Evolutionary conservation across 2,329 filamentous ascomycete species (phyloP).

Genomic region (Botrytis pseudocinerea): DNA sequence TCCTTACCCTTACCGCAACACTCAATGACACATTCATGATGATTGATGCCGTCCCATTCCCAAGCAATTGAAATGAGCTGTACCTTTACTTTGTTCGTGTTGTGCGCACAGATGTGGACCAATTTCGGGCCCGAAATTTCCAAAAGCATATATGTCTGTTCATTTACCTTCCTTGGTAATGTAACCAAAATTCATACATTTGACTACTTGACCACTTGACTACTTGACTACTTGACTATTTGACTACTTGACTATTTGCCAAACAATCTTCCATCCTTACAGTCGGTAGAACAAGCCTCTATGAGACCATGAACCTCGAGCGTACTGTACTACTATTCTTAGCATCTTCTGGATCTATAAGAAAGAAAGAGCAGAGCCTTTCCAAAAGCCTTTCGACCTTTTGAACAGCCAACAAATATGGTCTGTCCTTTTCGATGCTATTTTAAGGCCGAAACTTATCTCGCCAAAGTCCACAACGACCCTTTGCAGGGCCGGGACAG

Average conservation of each 20-base stretch:
- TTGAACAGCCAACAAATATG: not conserved
- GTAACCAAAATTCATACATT: not conserved
- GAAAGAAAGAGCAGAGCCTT: not conserved
- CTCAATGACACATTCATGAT: not conserved
- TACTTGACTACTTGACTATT: not conserved
- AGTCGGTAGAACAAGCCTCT: not conserved
- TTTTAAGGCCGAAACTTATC: not conserved
- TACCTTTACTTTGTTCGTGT: not conserved
- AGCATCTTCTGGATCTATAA: not conserved
- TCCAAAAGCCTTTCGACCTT: not conserved
- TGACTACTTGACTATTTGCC: not conserved
- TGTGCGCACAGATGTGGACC: not conserved
- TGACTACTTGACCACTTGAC: not conserved
- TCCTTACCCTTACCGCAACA: not conserved
- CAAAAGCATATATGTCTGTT: not conserved
- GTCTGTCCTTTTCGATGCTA: not conserved
- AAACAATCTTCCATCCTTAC: not conserved
- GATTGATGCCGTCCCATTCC: not conserved
- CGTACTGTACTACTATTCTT: not conserved
- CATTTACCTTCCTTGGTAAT: not conserved
- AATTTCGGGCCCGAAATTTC: not conserved
- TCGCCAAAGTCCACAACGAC: not conserved
- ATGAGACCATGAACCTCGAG: not conserved
- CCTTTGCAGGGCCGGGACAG: not conserved
- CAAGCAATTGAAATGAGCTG: not conserved